Evolutionary conservation across 2,329 filamentous ascomycete species (phyloP), one percentile per base, ranked within the genome.

Genomic region (Epichloe hybrida): DNA sequence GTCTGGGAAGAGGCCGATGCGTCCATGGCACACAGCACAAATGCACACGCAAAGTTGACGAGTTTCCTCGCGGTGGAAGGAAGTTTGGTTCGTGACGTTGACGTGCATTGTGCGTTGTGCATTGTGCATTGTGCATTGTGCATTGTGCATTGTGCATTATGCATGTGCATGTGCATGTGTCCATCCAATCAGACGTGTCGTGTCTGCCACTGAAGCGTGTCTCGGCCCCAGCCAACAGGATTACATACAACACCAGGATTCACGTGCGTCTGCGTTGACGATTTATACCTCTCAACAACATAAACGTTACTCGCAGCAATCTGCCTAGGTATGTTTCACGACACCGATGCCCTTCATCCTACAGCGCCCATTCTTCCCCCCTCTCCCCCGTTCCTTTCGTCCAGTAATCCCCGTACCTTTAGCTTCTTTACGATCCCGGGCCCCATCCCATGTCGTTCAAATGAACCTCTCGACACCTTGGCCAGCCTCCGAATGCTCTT

Each of bases 1-100:
- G 71, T 71, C 50, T 77, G 75, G 15, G 66, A 38, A 17, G 36
- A 40, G 13, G 37, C 7, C 3, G 36, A 48, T 6, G 37, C 13
- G 8, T 46, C 43, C 43, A 46, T 46, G 11, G 15, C 21, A 23
- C 27, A 23, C 8, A 9, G 27, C 27, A 31, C 37, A 39, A 17
- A 39, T 39, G 9, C 6, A n/a, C 17, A 17, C 37, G 5, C 17
- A 20, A 17, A 9, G 6, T 11, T 11, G 27, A 31, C 27, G 8
- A 31, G 27, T 9, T 31, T 31, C 27, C 8, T 31, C 27, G 7
- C 27, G 8, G 27, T 8, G 27, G 7, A 27, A 27, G 27, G 7
- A 8, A 27, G 27, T 3, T 27, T 2, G 27, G 27, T 27, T 27
- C 6, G 27, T 27, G 7, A 27, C 27, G 27, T 27, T 27, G 2